phyloP scores from a whole-genome alignment of 169 alveolate genomes.

The Plasmodium cynomolgi region DNA sequence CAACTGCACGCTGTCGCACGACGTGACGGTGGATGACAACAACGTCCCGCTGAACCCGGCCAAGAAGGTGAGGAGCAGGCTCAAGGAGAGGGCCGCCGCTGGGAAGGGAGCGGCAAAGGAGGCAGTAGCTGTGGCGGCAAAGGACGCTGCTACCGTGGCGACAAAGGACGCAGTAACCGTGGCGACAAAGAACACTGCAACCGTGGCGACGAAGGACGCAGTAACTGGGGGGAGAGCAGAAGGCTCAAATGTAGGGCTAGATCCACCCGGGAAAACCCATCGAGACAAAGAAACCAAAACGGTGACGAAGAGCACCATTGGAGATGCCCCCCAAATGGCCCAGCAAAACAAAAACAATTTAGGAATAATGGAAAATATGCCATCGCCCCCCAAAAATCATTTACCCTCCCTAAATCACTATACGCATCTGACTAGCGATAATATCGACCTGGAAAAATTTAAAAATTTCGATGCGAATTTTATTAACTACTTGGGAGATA shows the following conservation, averaged over 20 bases:
- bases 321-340: not conserved
- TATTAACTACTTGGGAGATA: constrained; percentile 65
- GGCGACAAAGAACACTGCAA: too few species aligned
- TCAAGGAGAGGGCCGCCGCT: not conserved
- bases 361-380: not conserved
- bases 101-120: not conserved
- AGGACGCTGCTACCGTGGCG: too few species aligned
- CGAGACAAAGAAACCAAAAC: not conserved
- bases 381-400: not conserved
- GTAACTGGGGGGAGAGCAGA: not conserved
- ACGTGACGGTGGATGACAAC: constrained; percentile 74
- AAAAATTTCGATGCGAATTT: constrained; percentile 74
- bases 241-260: not conserved
- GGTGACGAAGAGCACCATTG: not conserved
- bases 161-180: too few species aligned
- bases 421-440: constrained; percentile 27
- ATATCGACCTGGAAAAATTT: constrained; percentile 68
- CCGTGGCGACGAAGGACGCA: too few species aligned
- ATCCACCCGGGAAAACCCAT: not conserved
- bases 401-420: not conserved
- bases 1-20: constrained; percentile 39
- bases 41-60: constrained; percentile 81
- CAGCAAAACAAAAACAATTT: not conserved
- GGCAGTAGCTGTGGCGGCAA: not conserved
- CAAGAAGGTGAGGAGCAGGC: constrained; percentile 75